A percentile compares a stretch with the other conserved stretches of the same genome.
phyloP scores from a whole-genome alignment of 1,284 basidiomycete genomes.

The Cryptococcus sp. region DNA sequence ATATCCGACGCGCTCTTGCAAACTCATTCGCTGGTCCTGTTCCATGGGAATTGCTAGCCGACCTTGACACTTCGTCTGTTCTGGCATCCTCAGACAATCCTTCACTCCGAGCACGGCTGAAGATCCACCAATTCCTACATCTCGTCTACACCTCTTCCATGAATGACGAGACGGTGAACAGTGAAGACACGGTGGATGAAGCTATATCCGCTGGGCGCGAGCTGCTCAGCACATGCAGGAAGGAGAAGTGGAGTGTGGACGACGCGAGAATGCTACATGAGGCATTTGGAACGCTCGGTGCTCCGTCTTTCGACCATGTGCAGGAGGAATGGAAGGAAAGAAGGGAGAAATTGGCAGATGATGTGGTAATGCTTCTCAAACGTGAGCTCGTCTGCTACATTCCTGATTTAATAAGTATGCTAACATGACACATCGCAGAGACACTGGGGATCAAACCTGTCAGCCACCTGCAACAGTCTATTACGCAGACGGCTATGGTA shows the following conservation, averaged over 20 bases:
- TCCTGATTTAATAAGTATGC: not conserved
- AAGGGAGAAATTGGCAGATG: not conserved
- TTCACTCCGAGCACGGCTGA: not conserved
- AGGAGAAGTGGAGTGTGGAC: not conserved
- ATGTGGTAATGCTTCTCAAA: not conserved
- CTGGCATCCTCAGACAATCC: not conserved
- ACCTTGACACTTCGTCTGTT: constrained; percentile 1
- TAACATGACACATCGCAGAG: not conserved
- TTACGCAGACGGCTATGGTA: constrained; percentile 15
- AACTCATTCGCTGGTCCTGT: not conserved
- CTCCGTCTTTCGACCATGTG: not conserved
- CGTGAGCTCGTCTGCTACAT: not conserved
- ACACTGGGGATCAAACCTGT: constrained; percentile 9
- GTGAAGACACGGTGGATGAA: too few relatives aligned
- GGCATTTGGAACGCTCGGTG: constrained; percentile 1
- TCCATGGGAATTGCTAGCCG: constrained; percentile 4
- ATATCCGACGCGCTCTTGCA: constrained; percentile 3
- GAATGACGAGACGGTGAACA: too few relatives aligned
- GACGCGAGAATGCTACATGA: constrained; percentile 4
- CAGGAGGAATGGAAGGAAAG: not conserved
- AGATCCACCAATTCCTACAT: constrained; percentile 1
- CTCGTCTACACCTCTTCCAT: not conserved
- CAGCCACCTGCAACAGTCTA: constrained; percentile 22
- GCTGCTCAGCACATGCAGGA: not conserved
- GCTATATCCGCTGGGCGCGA: too few relatives aligned